Evolutionary conservation across 2,329 filamentous ascomycete genomes (phyloP).

Genomic region (Raffaelea deltoideospora): DNA sequence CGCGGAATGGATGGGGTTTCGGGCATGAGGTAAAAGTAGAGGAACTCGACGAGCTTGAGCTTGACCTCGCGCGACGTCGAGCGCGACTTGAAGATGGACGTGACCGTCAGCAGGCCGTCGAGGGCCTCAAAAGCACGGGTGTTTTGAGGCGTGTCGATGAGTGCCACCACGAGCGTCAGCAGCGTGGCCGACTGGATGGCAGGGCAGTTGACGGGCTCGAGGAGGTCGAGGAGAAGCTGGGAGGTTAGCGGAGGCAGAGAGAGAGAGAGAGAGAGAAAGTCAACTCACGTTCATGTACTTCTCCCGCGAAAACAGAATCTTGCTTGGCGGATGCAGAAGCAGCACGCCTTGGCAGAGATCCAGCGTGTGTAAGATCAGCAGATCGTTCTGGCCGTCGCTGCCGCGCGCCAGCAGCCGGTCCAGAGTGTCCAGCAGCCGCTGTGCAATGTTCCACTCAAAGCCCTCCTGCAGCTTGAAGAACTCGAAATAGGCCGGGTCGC

Average conservation of each 20-base stretch:
- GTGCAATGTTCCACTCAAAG: conserved; percentile 94
- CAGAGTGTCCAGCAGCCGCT: conserved; percentile 53
- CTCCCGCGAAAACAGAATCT: conserved; percentile 73
- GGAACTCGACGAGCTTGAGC: conserved; percentile 87
- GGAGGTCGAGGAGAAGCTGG: conserved; percentile 74
- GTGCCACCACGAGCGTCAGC: conserved; percentile 74
- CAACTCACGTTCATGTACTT: conserved; percentile 76
- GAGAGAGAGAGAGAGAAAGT: neutral
- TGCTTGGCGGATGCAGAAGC: conserved; percentile 79
- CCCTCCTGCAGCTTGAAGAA: conserved; percentile 96
- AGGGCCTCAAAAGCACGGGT: conserved; percentile 84
- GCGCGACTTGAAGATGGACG: conserved; percentile 81
- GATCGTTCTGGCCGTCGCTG: conserved; percentile 55
- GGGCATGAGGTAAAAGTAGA: conserved; percentile 98
- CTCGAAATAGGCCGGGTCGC: conserved; percentile 81
- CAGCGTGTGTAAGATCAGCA: conserved; percentile 75
- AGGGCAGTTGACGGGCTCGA: conserved; percentile 83
- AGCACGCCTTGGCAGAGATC: conserved; percentile 80
- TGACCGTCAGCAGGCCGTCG: conserved; percentile 82
- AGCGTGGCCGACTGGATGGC: conserved; percentile 84
- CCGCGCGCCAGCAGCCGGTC: conserved; percentile 14
- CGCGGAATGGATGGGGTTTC: conserved; percentile 51
- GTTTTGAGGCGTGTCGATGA: conserved; percentile 75
- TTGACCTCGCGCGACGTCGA: conserved; percentile 80
- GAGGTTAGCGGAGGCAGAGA: conserved; percentile 2